phyloP scores from a whole-genome alignment of 2,329 filamentous ascomycete genomes.

The Monosporascus sp. region DNA sequence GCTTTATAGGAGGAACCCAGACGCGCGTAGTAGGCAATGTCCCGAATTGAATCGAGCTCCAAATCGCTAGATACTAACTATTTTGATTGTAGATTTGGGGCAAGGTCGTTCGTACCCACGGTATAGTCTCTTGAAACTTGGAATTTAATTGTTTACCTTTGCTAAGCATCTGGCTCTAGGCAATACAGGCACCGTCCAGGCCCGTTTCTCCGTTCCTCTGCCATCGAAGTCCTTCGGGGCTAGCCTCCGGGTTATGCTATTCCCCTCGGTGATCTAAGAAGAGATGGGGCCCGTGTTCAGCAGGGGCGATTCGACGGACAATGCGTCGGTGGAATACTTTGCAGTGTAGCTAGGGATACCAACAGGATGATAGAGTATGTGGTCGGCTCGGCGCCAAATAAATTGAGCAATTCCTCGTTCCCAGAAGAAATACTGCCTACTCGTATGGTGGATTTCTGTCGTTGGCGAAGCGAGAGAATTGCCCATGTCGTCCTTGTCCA shows the following conservation, averaged over 20 bases:
- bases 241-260: slow-evolving; percentile 10
- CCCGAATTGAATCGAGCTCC: background rate
- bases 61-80: background rate
- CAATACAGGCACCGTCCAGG: slow-evolving; percentile 11
- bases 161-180: slow-evolving; percentile 1
- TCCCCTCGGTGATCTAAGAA: slow-evolving; percentile 9
- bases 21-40: slow-evolving; percentile 9
- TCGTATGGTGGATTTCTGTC: no score
- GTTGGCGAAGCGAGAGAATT: no score
- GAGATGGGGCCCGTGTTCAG: no score
- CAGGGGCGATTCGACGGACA: no score
- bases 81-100: slow-evolving; percentile 9
- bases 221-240: slow-evolving; percentile 12
- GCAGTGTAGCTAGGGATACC: no score
- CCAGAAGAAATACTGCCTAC: no score
- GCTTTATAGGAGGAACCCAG: slow-evolving; percentile 7
- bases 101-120: slow-evolving; percentile 11
- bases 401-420: no score
- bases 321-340: no score
- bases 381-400: no score
- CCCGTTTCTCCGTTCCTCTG: slow-evolving; percentile 11
- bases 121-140: background rate
- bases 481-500: no score
- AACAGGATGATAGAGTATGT: no score
- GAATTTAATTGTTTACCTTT: no score